These are phyloP conservation scores for Russula sp. DNA, from an alignment of 768 basidiomycete species.

Conservation along the genomic window DNA sequence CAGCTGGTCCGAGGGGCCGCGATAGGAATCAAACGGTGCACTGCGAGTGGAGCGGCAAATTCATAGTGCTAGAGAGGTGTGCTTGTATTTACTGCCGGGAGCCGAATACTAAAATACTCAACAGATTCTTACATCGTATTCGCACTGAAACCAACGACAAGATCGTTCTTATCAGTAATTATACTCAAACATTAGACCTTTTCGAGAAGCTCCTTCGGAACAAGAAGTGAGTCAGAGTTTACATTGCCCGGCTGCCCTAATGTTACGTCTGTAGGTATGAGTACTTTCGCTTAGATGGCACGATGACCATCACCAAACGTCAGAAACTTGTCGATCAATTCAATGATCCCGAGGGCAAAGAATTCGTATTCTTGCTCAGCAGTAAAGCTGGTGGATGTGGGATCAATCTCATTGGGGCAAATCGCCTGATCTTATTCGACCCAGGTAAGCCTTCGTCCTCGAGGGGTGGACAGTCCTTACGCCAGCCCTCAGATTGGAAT, in stretches of 20 bases:
- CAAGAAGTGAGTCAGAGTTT: constrained; percentile 60
- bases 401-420: constrained; percentile 96
- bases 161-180: constrained; percentile 95
- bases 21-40: constrained; percentile 53
- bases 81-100: constrained; percentile 21
- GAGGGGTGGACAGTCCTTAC: constrained; percentile 8
- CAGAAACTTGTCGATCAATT: constrained; percentile 97
- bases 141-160: constrained; percentile 83
- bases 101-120: not conserved
- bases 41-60: constrained; percentile 88
- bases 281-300: constrained; percentile 91
- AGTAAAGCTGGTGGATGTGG: constrained; percentile 96
- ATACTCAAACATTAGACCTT: constrained; percentile 90
- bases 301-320: constrained; percentile 86
- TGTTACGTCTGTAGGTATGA: constrained; percentile 60
- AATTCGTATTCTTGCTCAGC: constrained; percentile 91
- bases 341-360: constrained; percentile 88
- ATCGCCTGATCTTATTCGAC: constrained; percentile 92
- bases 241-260: constrained; percentile 16
- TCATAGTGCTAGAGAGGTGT: constrained; percentile 87
- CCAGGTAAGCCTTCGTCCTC: constrained; percentile 55
- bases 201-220: constrained; percentile 85
- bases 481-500: constrained; percentile 74
- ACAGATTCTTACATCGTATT: constrained; percentile 82
- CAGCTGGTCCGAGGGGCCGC: constrained; percentile 40